phyloP scores from a whole-genome alignment of 2,329 filamentous ascomycete genomes.

The Paecilomyces sp. region DNA sequence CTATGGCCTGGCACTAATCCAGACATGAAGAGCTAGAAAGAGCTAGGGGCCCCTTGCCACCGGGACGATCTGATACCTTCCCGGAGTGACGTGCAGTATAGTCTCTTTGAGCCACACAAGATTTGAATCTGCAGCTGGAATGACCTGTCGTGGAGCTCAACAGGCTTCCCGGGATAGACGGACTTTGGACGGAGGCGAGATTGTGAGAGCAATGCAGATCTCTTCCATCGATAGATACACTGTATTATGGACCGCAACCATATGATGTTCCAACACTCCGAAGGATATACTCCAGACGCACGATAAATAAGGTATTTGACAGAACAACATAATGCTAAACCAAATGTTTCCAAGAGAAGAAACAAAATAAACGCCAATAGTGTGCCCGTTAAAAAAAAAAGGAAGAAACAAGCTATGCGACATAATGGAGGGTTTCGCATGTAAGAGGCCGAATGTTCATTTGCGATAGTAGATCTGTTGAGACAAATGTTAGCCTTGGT shows the following conservation, averaged over 20 bases:
- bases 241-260: background rate
- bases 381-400: background rate
- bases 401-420: background rate
- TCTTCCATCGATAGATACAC: background rate
- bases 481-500: constrained; percentile 5
- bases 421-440: background rate
- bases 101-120: background rate
- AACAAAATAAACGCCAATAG: background rate
- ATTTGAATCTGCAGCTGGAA: background rate
- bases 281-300: background rate
- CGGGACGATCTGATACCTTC: background rate
- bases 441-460: constrained; percentile 18
- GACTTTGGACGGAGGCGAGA: background rate
- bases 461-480: constrained; percentile 43
- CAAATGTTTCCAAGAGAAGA: background rate
- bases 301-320: background rate
- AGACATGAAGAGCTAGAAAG: background rate
- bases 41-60: background rate
- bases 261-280: background rate
- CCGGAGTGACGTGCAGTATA: background rate
- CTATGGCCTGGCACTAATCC: background rate
- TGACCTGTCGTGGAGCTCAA: background rate
- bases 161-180: background rate
- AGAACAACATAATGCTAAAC: background rate
- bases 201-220: background rate